Evolutionary conservation across 306 rosid species (phyloP).

Genomic region (Sphenostylis stenocarpa): DNA sequence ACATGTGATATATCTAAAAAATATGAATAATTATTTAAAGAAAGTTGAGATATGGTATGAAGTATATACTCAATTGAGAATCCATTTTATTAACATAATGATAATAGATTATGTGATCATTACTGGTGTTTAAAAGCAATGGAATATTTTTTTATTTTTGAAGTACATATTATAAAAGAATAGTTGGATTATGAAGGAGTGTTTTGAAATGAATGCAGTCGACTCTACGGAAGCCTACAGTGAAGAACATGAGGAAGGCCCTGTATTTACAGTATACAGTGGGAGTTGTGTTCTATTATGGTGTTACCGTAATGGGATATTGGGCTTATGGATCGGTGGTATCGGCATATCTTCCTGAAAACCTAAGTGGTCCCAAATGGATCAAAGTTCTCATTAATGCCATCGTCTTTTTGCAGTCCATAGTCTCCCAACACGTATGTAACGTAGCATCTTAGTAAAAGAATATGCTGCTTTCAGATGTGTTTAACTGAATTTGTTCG

Average conservation of each 20-base stretch:
- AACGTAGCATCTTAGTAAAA: not conserved
- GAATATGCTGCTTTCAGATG: not conserved
- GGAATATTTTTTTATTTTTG: too few species aligned
- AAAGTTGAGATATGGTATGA: too few species aligned
- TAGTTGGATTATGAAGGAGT: not conserved
- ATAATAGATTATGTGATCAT: too few species aligned
- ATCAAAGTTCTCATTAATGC: slow-evolving; percentile 43
- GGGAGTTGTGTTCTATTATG: slow-evolving; percentile 49
- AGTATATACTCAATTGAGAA: too few species aligned
- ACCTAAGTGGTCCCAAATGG: slow-evolving; percentile 55
- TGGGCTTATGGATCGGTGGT: slow-evolving; percentile 65
- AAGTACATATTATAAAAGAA: too few species aligned
- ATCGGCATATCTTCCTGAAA: slow-evolving; percentile 49
- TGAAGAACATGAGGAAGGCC: slow-evolving; percentile 57
- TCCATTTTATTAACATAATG: too few species aligned
- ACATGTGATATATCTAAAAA: too few species aligned
- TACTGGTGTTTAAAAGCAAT: too few species aligned
- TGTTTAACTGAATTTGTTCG: not conserved
- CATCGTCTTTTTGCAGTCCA: slow-evolving; percentile 51
- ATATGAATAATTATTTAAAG: too few species aligned
- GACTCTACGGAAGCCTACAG: slow-evolving; percentile 52
- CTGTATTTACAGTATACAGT: slow-evolving; percentile 43
- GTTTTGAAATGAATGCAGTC: slow-evolving; percentile 34
- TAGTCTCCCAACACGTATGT: slow-evolving; percentile 63
- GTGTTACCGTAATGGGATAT: slow-evolving; percentile 45